These are phyloP conservation scores for Cytospora mali DNA, from an alignment of 2,329 filamentous ascomycete genomes.

Conservation along the genomic window DNA sequence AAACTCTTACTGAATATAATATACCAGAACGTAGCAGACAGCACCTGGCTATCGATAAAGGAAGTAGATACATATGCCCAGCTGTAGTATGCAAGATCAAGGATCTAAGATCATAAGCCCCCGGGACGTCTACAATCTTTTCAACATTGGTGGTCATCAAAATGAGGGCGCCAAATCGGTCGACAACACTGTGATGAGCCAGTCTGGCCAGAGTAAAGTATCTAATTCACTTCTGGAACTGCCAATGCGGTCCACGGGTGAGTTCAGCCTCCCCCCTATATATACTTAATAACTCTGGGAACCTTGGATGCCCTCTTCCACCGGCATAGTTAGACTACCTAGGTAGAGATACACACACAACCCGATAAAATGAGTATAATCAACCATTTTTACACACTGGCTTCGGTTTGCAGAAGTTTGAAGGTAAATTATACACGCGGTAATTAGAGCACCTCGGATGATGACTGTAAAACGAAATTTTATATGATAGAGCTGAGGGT, in stretches of 20 bases:
- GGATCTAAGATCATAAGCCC: constrained; percentile 37
- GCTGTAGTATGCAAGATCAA: constrained; percentile 40
- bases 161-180: constrained; percentile 37
- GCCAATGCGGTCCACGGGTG: too few species aligned
- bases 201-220: too few species aligned
- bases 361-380: too few species aligned
- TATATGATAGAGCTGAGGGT: neutral
- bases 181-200: too few species aligned
- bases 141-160: constrained; percentile 44
- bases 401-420: neutral
- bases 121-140: constrained; percentile 36
- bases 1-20: neutral
- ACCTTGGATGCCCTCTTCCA: too few species aligned
- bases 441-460: neutral
- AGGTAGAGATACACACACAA: too few species aligned
- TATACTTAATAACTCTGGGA: too few species aligned
- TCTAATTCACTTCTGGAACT: too few species aligned
- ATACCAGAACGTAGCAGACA: constrained; percentile 37
- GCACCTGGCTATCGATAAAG: constrained; percentile 37
- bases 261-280: too few species aligned
- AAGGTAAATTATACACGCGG: constrained; percentile 1
- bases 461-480: neutral
- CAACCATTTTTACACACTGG: too few species aligned
- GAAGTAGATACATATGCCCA: constrained; percentile 38
- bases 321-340: too few species aligned